These are phyloP conservation scores for Naganishia onofrii DNA, from an alignment of 768 basidiomycete genomes.

Conservation along the genomic window DNA sequence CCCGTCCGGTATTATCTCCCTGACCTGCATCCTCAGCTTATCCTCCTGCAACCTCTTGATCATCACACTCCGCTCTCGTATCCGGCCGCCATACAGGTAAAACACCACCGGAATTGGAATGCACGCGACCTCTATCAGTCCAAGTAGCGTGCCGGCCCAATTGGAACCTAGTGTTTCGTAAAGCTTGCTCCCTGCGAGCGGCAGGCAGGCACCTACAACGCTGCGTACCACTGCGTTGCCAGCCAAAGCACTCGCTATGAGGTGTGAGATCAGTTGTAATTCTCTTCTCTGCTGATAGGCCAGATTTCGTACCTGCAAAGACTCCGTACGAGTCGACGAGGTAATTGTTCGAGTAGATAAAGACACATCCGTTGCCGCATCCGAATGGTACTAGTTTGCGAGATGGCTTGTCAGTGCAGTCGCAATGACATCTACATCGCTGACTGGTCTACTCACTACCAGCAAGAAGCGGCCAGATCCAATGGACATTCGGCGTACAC, in stretches of 20 bases:
- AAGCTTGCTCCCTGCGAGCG: slow-evolving; percentile 34
- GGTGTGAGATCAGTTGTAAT: no score
- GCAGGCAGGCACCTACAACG: slow-evolving; percentile 36
- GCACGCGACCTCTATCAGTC: slow-evolving; percentile 37
- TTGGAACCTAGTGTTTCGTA: slow-evolving; percentile 48
- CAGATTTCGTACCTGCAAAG: slow-evolving; percentile 62
- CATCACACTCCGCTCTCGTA: slow-evolving; percentile 31
- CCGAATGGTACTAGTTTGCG: background rate
- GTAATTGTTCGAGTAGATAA: slow-evolving; percentile 65
- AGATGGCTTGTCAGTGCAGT: background rate
- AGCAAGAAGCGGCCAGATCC: slow-evolving; percentile 69
- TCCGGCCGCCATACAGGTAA: slow-evolving; percentile 34
- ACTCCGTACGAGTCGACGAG: slow-evolving; percentile 69
- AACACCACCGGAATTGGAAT: slow-evolving; percentile 40
- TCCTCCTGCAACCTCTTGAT: slow-evolving; percentile 23
- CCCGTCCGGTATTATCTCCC: slow-evolving; percentile 9
- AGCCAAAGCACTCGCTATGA: slow-evolving; percentile 52
- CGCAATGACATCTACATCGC: slow-evolving; percentile 33
- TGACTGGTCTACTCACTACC: slow-evolving; percentile 51
- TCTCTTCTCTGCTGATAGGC: no score
- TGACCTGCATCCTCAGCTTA: slow-evolving; percentile 11
- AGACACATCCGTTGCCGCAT: slow-evolving; percentile 60
- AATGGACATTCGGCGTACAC: slow-evolving; percentile 55
- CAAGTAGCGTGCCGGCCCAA: slow-evolving; percentile 40
- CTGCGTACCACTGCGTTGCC: slow-evolving; percentile 67